A percentile compares a stretch with the other conserved stretches of the same genome.
These are phyloP conservation scores for Collybiopsis confluens DNA, from an alignment of 768 basidiomycete genomes.

Conservation along the genomic window DNA sequence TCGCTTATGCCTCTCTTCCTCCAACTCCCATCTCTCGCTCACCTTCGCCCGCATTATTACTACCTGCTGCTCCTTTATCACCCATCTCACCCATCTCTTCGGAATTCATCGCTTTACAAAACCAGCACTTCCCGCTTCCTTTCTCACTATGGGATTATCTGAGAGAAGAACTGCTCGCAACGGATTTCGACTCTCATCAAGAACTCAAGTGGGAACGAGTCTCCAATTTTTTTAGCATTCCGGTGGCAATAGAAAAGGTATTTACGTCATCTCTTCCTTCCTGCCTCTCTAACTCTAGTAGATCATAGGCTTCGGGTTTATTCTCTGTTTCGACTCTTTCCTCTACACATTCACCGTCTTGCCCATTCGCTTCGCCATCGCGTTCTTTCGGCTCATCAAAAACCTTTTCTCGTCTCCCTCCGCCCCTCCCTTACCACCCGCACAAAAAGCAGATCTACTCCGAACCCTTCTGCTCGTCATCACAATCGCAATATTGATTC, in stretches of 20 bases:
- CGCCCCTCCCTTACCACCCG: conserved; percentile 63
- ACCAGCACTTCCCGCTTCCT: conserved; percentile 30
- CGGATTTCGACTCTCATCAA: conserved; percentile 93
- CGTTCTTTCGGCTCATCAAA: conserved; percentile 48
- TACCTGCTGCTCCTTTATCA: conserved; percentile 12
- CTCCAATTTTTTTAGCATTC: conserved; percentile 91
- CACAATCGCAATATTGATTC: conserved; percentile 70
- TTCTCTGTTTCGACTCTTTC: conserved; percentile 95
- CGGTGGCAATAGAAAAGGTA: conserved; percentile 91
- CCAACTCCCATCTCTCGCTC: conserved; percentile 12
- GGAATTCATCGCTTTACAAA: conserved; percentile 12
- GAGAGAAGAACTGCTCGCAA: conserved; percentile 80
- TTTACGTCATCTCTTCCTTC: conserved; percentile 9
- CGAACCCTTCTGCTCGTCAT: conserved; percentile 70
- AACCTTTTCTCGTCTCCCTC: conserved; percentile 49
- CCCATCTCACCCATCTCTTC: conserved; percentile 10
- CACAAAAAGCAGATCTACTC: conserved; percentile 92
- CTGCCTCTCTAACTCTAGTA: conserved; percentile 24
- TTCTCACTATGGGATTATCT: conserved; percentile 94
- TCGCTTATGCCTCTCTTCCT: conserved; percentile 11
- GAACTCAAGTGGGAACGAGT: conserved; percentile 96
- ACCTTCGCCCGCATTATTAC: conserved; percentile 3
- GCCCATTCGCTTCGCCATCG: conserved; percentile 80
- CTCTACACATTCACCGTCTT: conserved; percentile 97
- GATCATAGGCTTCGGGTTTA: conserved; percentile 89